Evolutionary conservation across 768 basidiomycete genomes (phyloP), one percentile per base, ranked within the genome.

Genomic region (Erythrobasidium yunnanense): DNA sequence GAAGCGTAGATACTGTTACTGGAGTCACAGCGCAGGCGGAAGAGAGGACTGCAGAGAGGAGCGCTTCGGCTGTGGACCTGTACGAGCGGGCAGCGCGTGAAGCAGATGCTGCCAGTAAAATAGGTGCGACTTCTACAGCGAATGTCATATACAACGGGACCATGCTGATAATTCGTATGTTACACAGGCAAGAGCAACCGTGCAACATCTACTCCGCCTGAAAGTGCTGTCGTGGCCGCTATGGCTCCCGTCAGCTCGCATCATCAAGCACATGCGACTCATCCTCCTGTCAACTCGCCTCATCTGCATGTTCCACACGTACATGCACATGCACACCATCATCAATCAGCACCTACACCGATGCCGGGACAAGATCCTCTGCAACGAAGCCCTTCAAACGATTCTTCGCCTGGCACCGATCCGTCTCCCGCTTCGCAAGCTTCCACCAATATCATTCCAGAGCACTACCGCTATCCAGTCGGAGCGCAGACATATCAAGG

Each of bases 171-270:
- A 11, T n/a, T 42, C n/a, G 38, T 11, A 11, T n/a, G 38, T 42
- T 11, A 11, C 11, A 11, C 38, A n/a, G n/a, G 38, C 38, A 42
- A n/a, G 38, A 23, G 25, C 35, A 11, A 17, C 56, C 56, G 56
- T 45, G 42, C 56, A 29, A 42, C 56, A 23, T 58, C 56, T 23
- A 58, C 56, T 20, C 56, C 56, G 22, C 56, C 56, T 15, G 56
- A 58, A 18, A 23, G 8, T 23, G 50, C 50, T 23, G 20, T 22
- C 8, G 50, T 13, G 7, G 22, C 34, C 11, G 35, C 23, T 20
- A 34, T 22, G 20, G 42, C 33, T 15, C 33, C 34, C 23, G 23
- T 23, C 23, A 38, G 8, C 4, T 13, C 27, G 23, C 33, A 55
- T 7, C 27, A 55, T 18, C 29, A 55, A 32, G 20, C 23, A 32